These are phyloP conservation scores for Epichloe sp. DNA, from an alignment of 2,329 filamentous ascomycete species.

Conservation along the genomic window DNA sequence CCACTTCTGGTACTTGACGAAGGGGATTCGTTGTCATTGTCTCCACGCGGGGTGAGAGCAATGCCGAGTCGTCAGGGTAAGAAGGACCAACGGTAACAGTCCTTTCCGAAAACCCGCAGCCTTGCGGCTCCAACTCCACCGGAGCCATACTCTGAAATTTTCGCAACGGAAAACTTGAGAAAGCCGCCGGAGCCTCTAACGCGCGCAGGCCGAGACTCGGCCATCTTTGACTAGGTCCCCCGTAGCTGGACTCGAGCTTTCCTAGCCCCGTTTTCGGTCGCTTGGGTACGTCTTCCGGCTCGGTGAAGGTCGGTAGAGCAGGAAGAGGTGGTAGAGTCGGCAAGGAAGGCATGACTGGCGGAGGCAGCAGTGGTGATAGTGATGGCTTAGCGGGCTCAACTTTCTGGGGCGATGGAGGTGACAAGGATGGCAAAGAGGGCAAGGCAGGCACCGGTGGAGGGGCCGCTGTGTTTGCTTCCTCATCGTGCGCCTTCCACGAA, in stretches of 20 bases:
- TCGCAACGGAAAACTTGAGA: slow-evolving; percentile 4
- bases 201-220: slow-evolving; percentile 22
- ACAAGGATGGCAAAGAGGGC: not conserved
- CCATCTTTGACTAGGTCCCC: slow-evolving; percentile 11
- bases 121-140: slow-evolving; percentile 5
- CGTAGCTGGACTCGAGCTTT: slow-evolving; percentile 6
- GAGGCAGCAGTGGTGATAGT: not conserved
- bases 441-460: not conserved
- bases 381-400: not conserved
- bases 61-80: slow-evolving; percentile 34
- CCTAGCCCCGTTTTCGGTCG: slow-evolving; percentile 23
- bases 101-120: slow-evolving; percentile 17
- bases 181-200: slow-evolving; percentile 10
- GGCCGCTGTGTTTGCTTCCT: slow-evolving; percentile 10
- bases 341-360: not conserved
- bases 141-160: slow-evolving; percentile 3
- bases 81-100: slow-evolving; percentile 22
- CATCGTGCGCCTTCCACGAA: slow-evolving; percentile 39
- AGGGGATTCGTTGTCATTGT: slow-evolving; percentile 60
- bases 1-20: slow-evolving; percentile 30
- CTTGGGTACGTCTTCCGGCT: slow-evolving; percentile 10
- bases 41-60: slow-evolving; percentile 60
- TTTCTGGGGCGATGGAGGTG: not conserved
- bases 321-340: not conserved
- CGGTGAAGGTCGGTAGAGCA: slow-evolving; percentile 4